Evolutionary conservation across 176 grass and related monocot genomes (phyloP).

Genomic region (Rhynchospora breviuscula): DNA sequence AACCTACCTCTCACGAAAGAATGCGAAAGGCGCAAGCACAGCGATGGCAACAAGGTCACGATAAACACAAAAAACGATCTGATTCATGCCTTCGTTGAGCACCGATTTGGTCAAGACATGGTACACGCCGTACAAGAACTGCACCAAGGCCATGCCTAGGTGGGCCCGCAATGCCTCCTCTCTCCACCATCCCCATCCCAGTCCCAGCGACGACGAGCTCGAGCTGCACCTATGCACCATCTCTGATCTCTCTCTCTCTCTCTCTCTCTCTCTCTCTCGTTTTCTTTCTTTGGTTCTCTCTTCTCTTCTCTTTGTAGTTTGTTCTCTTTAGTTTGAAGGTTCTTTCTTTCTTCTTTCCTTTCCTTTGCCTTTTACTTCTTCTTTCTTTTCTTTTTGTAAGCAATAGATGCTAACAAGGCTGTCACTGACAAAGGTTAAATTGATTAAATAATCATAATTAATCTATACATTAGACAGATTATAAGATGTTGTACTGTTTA

Average conservation of each 20-base stretch:
- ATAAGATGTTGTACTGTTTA: too few species aligned
- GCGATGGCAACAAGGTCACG: slow-evolving; percentile 78
- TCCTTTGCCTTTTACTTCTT: not conserved
- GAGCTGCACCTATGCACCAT: slow-evolving; percentile 49
- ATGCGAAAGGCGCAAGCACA: slow-evolving; percentile 63
- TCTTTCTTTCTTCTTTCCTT: not conserved
- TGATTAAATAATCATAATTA: too few species aligned
- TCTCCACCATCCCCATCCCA: slow-evolving; percentile 36
- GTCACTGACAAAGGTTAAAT: too few species aligned
- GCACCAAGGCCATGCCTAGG: slow-evolving; percentile 68
- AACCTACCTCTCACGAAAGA: slow-evolving; percentile 67
- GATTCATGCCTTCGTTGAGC: slow-evolving; percentile 96
- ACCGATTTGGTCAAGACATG: slow-evolving; percentile 98
- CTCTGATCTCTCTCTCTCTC: slow-evolving; percentile 22
- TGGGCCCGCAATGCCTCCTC: slow-evolving; percentile 71
- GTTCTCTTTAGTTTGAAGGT: too few species aligned
- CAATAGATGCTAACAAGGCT: too few species aligned
- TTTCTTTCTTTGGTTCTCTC: not conserved
- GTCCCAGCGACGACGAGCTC: slow-evolving; percentile 49
- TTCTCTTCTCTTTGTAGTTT: not conserved
- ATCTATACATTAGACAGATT: too few species aligned
- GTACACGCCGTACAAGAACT: slow-evolving; percentile 84
- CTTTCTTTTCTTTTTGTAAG: not conserved
- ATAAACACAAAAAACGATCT: slow-evolving; percentile 96
- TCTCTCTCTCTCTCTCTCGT: slow-evolving; percentile 10